A percentile compares a stretch with the other conserved stretches of the same genome.
These are phyloP conservation scores for Venturia carpophila DNA, from an alignment of 2,329 filamentous ascomycete species.

Conservation along the genomic window DNA sequence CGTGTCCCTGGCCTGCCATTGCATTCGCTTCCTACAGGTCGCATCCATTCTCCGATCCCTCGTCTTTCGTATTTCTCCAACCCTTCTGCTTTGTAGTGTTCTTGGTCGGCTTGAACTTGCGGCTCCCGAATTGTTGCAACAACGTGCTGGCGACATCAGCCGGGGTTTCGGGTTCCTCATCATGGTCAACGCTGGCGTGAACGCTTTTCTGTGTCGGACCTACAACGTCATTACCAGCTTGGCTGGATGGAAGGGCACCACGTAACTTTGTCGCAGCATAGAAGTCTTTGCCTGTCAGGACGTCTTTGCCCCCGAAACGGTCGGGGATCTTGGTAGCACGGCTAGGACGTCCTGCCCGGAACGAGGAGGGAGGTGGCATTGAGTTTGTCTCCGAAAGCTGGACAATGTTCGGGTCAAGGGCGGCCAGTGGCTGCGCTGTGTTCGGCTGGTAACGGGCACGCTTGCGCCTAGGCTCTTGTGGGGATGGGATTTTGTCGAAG, in stretches of 20 bases:
- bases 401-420: not conserved
- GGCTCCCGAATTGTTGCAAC: conserved; percentile 1
- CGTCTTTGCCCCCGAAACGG: not conserved
- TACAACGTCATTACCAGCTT: not conserved
- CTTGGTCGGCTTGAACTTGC: not conserved
- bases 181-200: not conserved
- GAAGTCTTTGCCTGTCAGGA: not conserved
- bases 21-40: not conserved
- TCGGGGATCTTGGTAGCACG: not conserved
- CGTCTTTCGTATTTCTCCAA: not conserved
- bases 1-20: no score
- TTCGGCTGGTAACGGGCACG: not conserved
- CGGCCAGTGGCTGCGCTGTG: not conserved
- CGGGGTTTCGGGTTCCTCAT: not conserved
- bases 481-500: not conserved
- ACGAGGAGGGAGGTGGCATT: not conserved
- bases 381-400: not conserved
- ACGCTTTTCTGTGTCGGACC: not conserved
- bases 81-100: not conserved
- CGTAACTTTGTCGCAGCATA: not conserved
- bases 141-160: not conserved
- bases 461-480: not conserved
- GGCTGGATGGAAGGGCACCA: not conserved
- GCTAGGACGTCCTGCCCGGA: not conserved
- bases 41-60: not conserved